Conservation (phyloP, 2,329 filamentous ascomycete species). For the Apiospora saccharicola region DNA sequence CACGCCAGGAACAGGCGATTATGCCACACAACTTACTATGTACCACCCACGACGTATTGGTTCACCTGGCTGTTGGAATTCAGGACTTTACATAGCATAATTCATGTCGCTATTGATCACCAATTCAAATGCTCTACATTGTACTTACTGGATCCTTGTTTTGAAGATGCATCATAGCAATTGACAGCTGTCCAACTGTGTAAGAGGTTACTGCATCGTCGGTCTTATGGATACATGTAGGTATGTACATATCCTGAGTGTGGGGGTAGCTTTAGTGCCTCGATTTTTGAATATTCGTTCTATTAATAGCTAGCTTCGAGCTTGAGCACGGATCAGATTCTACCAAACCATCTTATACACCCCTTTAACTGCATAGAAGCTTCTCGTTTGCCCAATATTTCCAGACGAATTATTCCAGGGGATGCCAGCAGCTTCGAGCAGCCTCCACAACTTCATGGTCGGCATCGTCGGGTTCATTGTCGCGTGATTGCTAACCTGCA, state of each 20-base stretch:
- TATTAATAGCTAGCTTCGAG: neutral
- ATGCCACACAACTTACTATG: neutral
- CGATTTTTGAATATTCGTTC: neutral
- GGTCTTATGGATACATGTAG: neutral
- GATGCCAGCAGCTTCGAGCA: constrained; percentile 13
- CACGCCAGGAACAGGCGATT: neutral
- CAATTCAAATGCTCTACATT: neutral
- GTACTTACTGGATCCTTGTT: neutral
- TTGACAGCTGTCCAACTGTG: too few relatives aligned
- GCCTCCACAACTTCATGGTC: neutral
- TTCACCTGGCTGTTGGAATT: neutral
- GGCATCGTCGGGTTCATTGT: constrained; percentile 9
- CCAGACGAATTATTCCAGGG: neutral
- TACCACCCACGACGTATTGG: neutral
- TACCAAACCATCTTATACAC: fast-evolving
- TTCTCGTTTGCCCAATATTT: neutral
- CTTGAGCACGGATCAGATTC: neutral
- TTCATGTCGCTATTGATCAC: neutral
- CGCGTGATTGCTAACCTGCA: constrained; percentile 12
- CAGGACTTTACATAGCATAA: neutral
- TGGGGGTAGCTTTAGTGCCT: neutral
- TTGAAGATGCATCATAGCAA: too few relatives aligned
- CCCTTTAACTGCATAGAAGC: neutral
- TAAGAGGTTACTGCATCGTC: too few relatives aligned
- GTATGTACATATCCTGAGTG: neutral